A percentile compares a stretch with the other conserved stretches of the same genome.
Conservation (phyloP, 176 grass and related monocot genomes). For the Triticum turgidum region DNA sequence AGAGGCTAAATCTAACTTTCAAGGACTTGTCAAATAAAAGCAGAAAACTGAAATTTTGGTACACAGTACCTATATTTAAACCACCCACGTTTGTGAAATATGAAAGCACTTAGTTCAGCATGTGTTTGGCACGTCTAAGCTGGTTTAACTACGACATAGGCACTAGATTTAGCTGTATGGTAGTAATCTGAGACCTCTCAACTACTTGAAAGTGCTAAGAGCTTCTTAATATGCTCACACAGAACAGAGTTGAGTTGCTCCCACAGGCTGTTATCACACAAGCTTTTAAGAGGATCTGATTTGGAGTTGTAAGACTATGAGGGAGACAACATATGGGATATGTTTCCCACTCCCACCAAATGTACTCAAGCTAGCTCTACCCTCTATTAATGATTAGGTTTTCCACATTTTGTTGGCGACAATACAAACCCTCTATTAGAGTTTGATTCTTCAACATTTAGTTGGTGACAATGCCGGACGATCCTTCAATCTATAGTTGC, state of each 20-base stretch:
- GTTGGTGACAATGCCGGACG: not conserved
- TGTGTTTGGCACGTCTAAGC: not conserved
- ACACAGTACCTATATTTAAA: not conserved
- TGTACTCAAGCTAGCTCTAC: not conserved
- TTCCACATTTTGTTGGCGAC: not conserved
- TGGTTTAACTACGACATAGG: not conserved
- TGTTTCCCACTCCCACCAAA: not conserved
- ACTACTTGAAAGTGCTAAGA: constrained; percentile 7
- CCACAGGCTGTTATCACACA: not conserved
- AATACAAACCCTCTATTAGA: not conserved
- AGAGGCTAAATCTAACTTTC: not conserved
- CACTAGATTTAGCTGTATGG: not conserved
- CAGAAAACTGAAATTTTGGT: not conserved
- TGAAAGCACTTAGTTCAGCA: not conserved
- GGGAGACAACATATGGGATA: constrained; percentile 11
- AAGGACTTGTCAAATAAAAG: not conserved
- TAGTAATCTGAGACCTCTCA: not conserved
- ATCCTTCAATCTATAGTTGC: not conserved
- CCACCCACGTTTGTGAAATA: not conserved
- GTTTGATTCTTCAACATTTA: not conserved
- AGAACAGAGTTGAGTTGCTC: not conserved
- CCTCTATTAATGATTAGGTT: not conserved
- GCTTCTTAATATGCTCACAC: not conserved
- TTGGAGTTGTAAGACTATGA: not conserved
- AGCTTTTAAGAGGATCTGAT: not conserved